These are phyloP conservation scores for Amniculicola lignicola DNA, from an alignment of 495 filamentous ascomycete species.

Conservation along the genomic window DNA sequence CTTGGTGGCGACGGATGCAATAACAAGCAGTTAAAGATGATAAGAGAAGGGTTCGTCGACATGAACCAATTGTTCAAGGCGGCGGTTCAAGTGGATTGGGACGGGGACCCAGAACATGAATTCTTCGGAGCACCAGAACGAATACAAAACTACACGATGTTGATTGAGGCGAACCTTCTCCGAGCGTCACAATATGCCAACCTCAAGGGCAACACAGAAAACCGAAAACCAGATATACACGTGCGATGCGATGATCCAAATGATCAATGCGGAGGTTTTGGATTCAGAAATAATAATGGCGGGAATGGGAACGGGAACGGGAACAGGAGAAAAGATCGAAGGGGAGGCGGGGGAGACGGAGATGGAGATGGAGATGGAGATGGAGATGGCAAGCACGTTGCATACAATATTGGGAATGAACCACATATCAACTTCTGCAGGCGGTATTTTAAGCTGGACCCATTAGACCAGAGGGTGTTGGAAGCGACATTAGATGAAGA, in stretches of 20 bases:
- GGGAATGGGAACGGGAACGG: too few species aligned
- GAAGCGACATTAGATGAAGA: slow-evolving; percentile 2
- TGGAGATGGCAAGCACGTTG: slow-evolving; percentile 12
- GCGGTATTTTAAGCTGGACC: slow-evolving; percentile 12
- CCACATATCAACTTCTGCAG: slow-evolving; percentile 28
- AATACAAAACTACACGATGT: slow-evolving; percentile 13
- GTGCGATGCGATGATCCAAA: slow-evolving; percentile 27
- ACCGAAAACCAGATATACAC: slow-evolving; percentile 25
- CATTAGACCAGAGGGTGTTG: slow-evolving; percentile 3
- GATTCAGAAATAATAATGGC: too few species aligned
- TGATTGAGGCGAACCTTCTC: slow-evolving; percentile 16
- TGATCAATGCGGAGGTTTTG: slow-evolving; percentile 2
- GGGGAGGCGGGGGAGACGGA: too few species aligned
- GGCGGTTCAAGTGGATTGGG: slow-evolving; percentile 5
- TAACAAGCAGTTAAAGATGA: slow-evolving; percentile 11
- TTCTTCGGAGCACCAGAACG: slow-evolving; percentile 11
- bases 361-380: too few species aligned
- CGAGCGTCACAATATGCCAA: slow-evolving; percentile 22
- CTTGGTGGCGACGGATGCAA: slow-evolving; percentile 20
- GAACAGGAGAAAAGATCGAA: not conserved
- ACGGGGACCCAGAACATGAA: slow-evolving; percentile 4
- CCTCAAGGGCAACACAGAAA: slow-evolving; percentile 8
- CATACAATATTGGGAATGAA: slow-evolving; percentile 30
- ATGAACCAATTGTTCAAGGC: slow-evolving; percentile 24
- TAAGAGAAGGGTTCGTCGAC: slow-evolving; percentile 18